Evolutionary conservation across 1,284 basidiomycete genomes (phyloP).

Genomic region (Omphalotus olearius): DNA sequence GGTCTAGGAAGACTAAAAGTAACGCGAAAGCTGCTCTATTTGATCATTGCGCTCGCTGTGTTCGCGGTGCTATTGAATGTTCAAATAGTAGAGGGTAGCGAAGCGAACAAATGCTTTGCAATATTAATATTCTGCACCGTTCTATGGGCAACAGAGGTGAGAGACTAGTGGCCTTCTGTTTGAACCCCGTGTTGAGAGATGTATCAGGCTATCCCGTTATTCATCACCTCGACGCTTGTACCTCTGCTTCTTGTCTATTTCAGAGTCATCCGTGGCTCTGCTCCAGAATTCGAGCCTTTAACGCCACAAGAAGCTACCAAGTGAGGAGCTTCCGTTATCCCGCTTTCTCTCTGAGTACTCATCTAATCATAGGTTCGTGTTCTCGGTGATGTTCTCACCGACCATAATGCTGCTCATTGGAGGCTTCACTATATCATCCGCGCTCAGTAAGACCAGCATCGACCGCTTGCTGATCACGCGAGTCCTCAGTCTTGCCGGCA

Average conservation of each 20-base stretch:
- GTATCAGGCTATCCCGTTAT: constrained; percentile 86
- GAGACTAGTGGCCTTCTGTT: constrained; percentile 1
- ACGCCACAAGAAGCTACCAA: constrained; percentile 76
- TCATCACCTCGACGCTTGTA: constrained; percentile 90
- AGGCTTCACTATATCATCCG: constrained; percentile 98
- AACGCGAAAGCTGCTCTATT: constrained; percentile 58
- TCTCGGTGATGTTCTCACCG: constrained; percentile 82
- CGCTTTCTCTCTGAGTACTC: not conserved
- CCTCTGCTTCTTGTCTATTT: constrained; percentile 89
- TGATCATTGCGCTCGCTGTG: constrained; percentile 51
- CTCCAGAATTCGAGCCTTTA: constrained; percentile 48
- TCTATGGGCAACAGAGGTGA: constrained; percentile 93
- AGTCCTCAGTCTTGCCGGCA: constrained; percentile 87
- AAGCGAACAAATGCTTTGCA: constrained; percentile 91
- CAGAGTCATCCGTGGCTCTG: constrained; percentile 66
- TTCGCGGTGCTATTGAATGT: constrained; percentile 63
- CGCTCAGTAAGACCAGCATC: constrained; percentile 95
- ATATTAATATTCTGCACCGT: constrained; percentile 90
- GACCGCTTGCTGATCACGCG: constrained; percentile 94
- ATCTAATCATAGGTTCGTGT: constrained; percentile 53
- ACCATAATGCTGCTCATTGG: constrained; percentile 96
- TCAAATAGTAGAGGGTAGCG: constrained; percentile 56
- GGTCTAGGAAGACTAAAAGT: constrained; percentile 63
- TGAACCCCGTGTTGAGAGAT: not conserved
- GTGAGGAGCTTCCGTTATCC: constrained; percentile 37